Conservation (phyloP, 768 basidiomycete species). For the Lactifluus hygrophoroides region DNA sequence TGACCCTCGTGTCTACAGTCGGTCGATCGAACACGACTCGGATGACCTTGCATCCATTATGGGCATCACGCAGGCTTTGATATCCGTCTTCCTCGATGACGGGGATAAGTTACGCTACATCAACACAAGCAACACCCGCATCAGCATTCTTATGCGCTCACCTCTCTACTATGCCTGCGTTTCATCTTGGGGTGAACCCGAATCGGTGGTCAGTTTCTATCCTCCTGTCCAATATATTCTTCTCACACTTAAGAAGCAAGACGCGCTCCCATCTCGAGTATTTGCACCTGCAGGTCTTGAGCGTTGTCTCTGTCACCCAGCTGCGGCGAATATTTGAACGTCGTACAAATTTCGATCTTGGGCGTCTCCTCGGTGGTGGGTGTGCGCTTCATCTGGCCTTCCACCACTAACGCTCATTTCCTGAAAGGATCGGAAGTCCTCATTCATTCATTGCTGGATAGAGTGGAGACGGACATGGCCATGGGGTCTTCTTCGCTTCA, state of each 20-base stretch:
- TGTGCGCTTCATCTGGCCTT: not conserved
- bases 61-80: conserved; percentile 90
- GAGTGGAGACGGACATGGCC: conserved; percentile 72
- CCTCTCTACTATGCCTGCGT: conserved; percentile 91
- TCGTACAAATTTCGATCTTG: conserved; percentile 85
- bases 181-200: conserved; percentile 92
- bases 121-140: conserved; percentile 71
- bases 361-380: conserved; percentile 57
- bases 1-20: conserved; percentile 28
- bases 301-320: conserved; percentile 80
- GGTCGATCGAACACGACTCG: conserved; percentile 45
- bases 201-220: conserved; percentile 69
- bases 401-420: not conserved
- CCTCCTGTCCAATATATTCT: conserved; percentile 5
- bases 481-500: conserved; percentile 75
- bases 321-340: conserved; percentile 80
- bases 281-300: conserved; percentile 86
- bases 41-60: conserved; percentile 71
- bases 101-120: conserved; percentile 81
- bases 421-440: conserved; percentile 71
- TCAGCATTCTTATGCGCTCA: conserved; percentile 77
- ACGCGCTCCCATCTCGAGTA: conserved; percentile 91
- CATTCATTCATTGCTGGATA: conserved; percentile 57
- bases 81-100: conserved; percentile 93
- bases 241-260: conserved; percentile 57